Base-by-base conservation (phyloP, 345 rosid genomes). In the Aegle marmelos region DNA sequence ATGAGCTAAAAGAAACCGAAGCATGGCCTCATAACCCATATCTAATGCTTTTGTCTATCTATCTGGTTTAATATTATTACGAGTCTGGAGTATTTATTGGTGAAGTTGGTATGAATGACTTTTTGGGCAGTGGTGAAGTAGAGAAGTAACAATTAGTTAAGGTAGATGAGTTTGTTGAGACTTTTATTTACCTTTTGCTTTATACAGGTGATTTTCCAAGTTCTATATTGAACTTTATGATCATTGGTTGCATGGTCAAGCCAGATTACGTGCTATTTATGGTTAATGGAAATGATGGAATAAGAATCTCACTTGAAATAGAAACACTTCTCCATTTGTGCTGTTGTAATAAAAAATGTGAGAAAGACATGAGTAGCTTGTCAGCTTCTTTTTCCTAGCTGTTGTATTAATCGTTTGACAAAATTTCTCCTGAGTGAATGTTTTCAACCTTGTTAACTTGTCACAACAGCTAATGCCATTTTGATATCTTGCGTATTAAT, bases 11-110 rank as follows among this genome's bases (percentile, higher is more conserved):
- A 90, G 64, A 1, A 83, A 53, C 80, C 83, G 31, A 7, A 33
- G 36, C 56, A 69, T 45, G 22, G 79, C 72, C 63, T 76, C 80
- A 28, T 4, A 68, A 57, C 74, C 84, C 92, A 89, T 92, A 72
- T 65, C 75, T 77, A 21, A 33, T 21, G 61, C 36, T 68, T 14
- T 5, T 69, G 50, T 54, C 17, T 34, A 5, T 14, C 56, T 34
- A 1, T 9, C 53, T 25, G 28, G 53, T 41, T 16, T 78, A 50
- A 50, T 59, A 24, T 72, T 24, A 33, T 78, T 45, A 37, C 63
- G 48, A 67, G 65, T 34, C 11, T 57, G 59, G 31, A 48, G 80
- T 28, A 79, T 33, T 58, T 82, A 78, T 79, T 79, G 83, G 83
- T 79, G 58, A 82, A 79, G 84, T 69, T 68, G 86, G 83, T 83